Evolutionary conservation across 148 eudicot genomes (phyloP).

Genomic region (Fagopyrum esculentum): DNA sequence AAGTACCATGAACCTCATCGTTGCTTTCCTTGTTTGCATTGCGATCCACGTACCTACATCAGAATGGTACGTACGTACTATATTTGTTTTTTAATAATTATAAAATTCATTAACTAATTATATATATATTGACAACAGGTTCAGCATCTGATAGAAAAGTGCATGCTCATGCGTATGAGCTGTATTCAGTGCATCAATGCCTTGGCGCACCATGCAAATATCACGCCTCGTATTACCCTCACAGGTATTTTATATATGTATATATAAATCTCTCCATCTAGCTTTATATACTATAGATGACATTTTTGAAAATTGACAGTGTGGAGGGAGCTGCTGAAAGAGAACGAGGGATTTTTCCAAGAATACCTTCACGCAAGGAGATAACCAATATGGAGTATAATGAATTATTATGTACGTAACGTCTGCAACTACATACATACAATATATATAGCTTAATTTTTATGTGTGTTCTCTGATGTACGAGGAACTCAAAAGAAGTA

Average conservation of each 20-base stretch:
- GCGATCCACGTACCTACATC: constrained; percentile 72
- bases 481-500: not conserved
- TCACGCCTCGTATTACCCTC: constrained; percentile 54
- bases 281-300: not conserved
- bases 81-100: not conserved
- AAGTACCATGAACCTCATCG: not conserved
- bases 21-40: constrained; percentile 56
- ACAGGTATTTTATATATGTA: constrained; percentile 31
- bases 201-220: constrained; percentile 53
- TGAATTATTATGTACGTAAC: not conserved
- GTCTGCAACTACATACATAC: not conserved
- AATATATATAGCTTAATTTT: not conserved
- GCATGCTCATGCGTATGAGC: constrained; percentile 58
- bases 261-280: not conserved
- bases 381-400: not conserved
- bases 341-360: constrained; percentile 40
- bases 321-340: constrained; percentile 60
- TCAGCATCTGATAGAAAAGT: constrained; percentile 77
- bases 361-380: constrained; percentile 28
- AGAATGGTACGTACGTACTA: constrained; percentile 41
- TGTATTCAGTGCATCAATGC: constrained; percentile 66
- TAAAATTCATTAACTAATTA: not conserved
- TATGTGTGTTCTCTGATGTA: not conserved
- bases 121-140: constrained; percentile 28
- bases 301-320: constrained; percentile 24